A percentile compares a stretch with the other conserved stretches of the same genome.
These are phyloP conservation scores for Geotrichum europaeum DNA, from an alignment of 1,139 yeast species.

Conservation along the genomic window DNA sequence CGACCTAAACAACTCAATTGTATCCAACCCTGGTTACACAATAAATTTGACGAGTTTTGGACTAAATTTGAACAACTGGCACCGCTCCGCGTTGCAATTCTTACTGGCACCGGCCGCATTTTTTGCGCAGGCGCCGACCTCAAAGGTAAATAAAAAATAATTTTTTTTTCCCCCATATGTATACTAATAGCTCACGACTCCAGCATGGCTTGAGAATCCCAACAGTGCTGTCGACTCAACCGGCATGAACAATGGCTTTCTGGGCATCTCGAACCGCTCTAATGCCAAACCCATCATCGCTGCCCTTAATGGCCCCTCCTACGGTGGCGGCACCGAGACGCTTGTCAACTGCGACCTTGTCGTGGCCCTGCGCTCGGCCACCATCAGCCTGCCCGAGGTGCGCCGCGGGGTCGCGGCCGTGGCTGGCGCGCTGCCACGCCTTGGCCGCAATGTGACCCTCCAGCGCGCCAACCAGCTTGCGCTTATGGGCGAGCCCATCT, in stretches of 20 bases:
- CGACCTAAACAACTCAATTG: slow-evolving; percentile 26
- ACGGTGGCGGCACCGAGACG: slow-evolving; percentile 34
- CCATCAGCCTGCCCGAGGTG: slow-evolving; percentile 31
- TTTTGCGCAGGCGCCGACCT: slow-evolving; percentile 35
- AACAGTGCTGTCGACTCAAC: neutral
- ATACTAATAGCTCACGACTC: too few species aligned
- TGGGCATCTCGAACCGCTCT: slow-evolving; percentile 31
- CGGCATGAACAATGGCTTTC: slow-evolving; percentile 23
- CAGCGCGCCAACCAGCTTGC: slow-evolving; percentile 32
- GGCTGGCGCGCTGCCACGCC: slow-evolving; percentile 34
- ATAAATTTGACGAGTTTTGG: slow-evolving; percentile 24
- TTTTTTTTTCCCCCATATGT: too few species aligned
- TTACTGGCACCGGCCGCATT: slow-evolving; percentile 31
- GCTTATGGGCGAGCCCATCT: slow-evolving; percentile 30
- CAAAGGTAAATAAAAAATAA: slow-evolving; percentile 19
- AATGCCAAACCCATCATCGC: slow-evolving; percentile 31
- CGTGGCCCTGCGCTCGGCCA: slow-evolving; percentile 28
- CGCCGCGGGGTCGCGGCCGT: slow-evolving; percentile 32
- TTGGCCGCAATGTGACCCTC: slow-evolving; percentile 27
- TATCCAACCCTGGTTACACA: slow-evolving; percentile 23
- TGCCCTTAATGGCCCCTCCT: slow-evolving; percentile 32
- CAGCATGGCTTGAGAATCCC: slow-evolving; percentile 11
- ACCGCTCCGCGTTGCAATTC: slow-evolving; percentile 27
- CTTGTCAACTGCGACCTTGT: slow-evolving; percentile 33
- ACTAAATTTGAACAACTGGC: slow-evolving; percentile 30